Base-by-base conservation (phyloP, 2,329 filamentous ascomycete genomes). In the Lasiodiplodia theobromae region DNA sequence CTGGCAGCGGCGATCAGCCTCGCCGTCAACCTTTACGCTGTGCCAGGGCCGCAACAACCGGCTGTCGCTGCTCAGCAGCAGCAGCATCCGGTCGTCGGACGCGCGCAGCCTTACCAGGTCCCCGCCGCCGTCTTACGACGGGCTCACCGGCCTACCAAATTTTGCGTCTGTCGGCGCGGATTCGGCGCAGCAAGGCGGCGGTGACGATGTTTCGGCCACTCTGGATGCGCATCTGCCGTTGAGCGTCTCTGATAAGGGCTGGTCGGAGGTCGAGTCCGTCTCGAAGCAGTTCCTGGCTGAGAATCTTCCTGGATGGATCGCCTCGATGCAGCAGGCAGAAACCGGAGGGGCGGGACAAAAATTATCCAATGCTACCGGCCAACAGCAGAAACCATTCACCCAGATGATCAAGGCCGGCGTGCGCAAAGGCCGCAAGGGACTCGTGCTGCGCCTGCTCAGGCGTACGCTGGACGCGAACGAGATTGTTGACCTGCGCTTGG, bases 401-500 rank as follows among this genome's bases (percentile, higher is more conserved):
- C 73, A 77, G 37, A 37, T 53, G 21, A 76, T 78, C 68, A 77
- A 76, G 47, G 76, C 76, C 1, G 71, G 72, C 4, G 76, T 78
- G 47, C 77, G 77, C 71, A 77, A 76, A 70, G 77, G 73, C 51
- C 75, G 74, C n/a, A 76, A 73, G 37, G 76, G 76, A 0, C 77
- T 77, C 52, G 74, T 78, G 4, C 73, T 78, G 18, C 68, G 76
- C 21, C 70, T 78, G 4, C 65, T 77, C 23, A 77, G 77, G 49
- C 74, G 74, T 2, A 74, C 75, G n/a, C 23, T 11, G 10, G 63
- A 56, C 16, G 31, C n/a, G 31, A 37, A 66, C 51, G 63, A 66
- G 44, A 66, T 66, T 2, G 63, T 52, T 16, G 63, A 66, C 8
- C 34, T 66, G 16, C 63, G 63, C 7, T 23, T 66, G 49, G 51